Evolutionary conservation across 495 filamentous ascomycete genomes (phyloP).

Genomic region (Xylaria palmicola): DNA sequence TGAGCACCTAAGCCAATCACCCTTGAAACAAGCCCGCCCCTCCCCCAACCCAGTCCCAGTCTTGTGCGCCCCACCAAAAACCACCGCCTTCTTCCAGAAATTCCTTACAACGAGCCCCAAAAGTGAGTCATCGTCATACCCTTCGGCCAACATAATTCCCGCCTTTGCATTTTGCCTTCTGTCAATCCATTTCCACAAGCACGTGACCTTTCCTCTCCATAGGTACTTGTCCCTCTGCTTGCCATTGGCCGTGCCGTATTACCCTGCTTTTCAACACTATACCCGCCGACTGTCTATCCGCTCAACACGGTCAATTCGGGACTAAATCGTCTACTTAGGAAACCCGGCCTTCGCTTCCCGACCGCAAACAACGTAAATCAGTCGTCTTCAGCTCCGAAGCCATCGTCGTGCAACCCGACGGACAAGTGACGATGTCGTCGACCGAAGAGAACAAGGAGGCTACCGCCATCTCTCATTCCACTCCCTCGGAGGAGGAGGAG

Average conservation of each 20-base stretch:
- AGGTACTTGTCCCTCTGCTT: conserved; percentile 5
- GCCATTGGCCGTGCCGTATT: neutral
- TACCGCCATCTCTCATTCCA: conserved; percentile 69
- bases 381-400: conserved; percentile 86
- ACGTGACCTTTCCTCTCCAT: conserved; percentile 3
- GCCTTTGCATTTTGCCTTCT: neutral
- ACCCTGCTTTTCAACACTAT: neutral
- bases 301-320: conserved; percentile 4
- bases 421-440: conserved; percentile 64
- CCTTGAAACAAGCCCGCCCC: no score
- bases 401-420: conserved; percentile 81
- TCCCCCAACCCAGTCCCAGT: neutral
- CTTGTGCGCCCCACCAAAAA: conserved; percentile 16
- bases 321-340: conserved; percentile 31
- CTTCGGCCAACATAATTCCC: no score
- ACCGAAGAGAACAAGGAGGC: conserved; percentile 65
- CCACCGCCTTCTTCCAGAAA: conserved; percentile 15
- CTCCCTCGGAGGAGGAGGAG: conserved; percentile 40
- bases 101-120: conserved; percentile 10
- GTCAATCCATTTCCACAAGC: neutral
- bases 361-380: conserved; percentile 74
- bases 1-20: neutral
- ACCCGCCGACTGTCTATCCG: neutral
- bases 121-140: conserved; percentile 19
- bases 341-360: conserved; percentile 31